Base-by-base conservation (phyloP, 148 eudicot species). In the Dianthus caryophyllus region DNA sequence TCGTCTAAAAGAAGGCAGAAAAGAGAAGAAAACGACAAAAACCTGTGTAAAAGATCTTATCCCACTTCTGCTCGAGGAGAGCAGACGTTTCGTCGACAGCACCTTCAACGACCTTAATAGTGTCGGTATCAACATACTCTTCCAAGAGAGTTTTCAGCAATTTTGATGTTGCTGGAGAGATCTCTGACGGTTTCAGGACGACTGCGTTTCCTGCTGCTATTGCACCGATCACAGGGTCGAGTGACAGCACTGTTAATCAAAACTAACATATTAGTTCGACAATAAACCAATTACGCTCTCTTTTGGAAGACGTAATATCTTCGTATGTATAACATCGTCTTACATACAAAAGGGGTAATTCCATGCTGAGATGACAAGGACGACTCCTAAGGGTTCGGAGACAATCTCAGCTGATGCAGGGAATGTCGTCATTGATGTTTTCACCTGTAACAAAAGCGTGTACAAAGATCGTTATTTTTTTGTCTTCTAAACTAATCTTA, bases 21-120 rank as follows among this genome's bases (percentile, higher is more conserved):
- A 38, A 60, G 30, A 44, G 0, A 63, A 41, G 54, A 51, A 20
- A 36, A 6, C 54, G 49, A 66, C 2, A 30, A 22, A n/a, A 74
- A 93, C 98, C 98, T 87, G 97, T 93, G 71, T 85, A 93, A 63
- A 90, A 86, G 72, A 93, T 90, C 82, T 90, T 90, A 74, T 90
- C 97, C 95, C 96, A 94, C 67, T 83, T 86, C 75, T 90, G 97
- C 44, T 84, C 97, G 41, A 94, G 87, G 48, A 94, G 73, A 22
- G 84, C 87, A 69, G 85, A 51, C 57, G 96, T 82, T 78, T 90
- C 97, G 52, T 78, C 71, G 24, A 82, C 78, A 66, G 81, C 84
- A 26, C 98, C 98, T 65, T 90, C 97, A 21, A 93, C 71, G 39
- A 93, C 98, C 79, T 71, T 86, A 36, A 93, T 73, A 36, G 84